Evolutionary conservation across 805 yeast genomes (phyloP).

Genomic region (Nakazawaea peltata): DNA sequence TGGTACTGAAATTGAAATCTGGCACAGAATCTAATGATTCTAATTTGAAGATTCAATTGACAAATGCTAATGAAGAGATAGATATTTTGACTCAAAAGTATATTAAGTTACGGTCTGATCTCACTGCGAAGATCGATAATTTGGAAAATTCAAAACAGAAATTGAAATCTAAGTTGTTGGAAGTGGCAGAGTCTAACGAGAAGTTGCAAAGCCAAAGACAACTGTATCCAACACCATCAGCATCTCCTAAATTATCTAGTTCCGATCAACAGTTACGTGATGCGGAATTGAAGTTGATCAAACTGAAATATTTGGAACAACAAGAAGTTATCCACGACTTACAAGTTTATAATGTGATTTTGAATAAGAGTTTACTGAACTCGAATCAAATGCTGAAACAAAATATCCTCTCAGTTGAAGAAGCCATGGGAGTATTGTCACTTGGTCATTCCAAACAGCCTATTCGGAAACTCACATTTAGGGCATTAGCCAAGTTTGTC

Average conservation of each 20-base stretch:
- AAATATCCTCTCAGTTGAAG: conserved; percentile 1
- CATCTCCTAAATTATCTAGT: not conserved
- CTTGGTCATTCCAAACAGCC: not conserved
- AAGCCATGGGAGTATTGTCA: not conserved
- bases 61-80: conserved; percentile 9
- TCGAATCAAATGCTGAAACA: conserved; percentile 1
- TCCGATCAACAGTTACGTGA: not conserved
- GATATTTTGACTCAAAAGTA: conserved; percentile 9
- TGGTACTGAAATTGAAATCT: conserved; percentile 20
- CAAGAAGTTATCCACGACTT: conserved; percentile 5
- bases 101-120: conserved; percentile 8
- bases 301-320: not conserved
- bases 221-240: conserved; percentile 2
- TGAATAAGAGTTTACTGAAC: not conserved
- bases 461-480: conserved; percentile 17
- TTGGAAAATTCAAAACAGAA: conserved; percentile 12
- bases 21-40: not conserved
- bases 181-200: conserved; percentile 1
- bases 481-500: conserved; percentile 24
- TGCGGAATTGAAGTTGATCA: conserved; percentile 1
- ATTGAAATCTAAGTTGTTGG: conserved; percentile 5
- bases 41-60: conserved; percentile 1
- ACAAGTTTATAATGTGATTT: conserved; percentile 4
- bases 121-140: conserved; percentile 11
- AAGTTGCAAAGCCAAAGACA: not conserved